Conservation (phyloP, 164 flowering plant species). For the Protea cynaroides region DNA sequence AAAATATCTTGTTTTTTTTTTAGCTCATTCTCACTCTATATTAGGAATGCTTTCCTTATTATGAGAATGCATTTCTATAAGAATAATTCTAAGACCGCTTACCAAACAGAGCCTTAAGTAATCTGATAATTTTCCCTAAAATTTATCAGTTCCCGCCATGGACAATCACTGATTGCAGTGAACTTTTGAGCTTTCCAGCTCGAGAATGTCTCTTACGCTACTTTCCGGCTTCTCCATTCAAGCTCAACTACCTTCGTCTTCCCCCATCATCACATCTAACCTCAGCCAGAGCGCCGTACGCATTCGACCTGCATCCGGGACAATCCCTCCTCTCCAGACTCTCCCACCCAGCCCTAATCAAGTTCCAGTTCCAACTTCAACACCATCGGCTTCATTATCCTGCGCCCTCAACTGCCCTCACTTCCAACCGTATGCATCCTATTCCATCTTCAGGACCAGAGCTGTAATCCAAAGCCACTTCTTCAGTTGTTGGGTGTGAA, state of each 20-base stretch:
- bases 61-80: no score
- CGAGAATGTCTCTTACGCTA: conserved; percentile 1
- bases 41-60: no score
- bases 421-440: conserved; percentile 60
- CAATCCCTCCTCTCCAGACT: conserved; percentile 3
- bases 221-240: background rate
- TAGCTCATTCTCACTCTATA: no score
- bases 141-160: no score
- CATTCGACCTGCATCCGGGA: conserved; percentile 7
- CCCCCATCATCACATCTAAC: conserved; percentile 27
- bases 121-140: no score
- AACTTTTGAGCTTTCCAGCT: no score
- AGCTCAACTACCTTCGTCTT: background rate
- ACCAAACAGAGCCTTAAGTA: no score
- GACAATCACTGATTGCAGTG: no score
- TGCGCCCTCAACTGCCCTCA: conserved; percentile 82
- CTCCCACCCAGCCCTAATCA: conserved; percentile 18
- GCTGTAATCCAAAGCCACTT: background rate
- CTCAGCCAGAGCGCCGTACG: conserved; percentile 12
- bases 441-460: background rate
- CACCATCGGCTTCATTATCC: conserved; percentile 24
- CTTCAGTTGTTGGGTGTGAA: background rate
- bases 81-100: no score
- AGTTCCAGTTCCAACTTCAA: conserved; percentile 1
- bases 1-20: no score